Percentiles rank a stretch among this genome's conserved stretches.
phyloP scores from a whole-genome alignment of 768 basidiomycete genomes.

The Lactarius trivialis region DNA sequence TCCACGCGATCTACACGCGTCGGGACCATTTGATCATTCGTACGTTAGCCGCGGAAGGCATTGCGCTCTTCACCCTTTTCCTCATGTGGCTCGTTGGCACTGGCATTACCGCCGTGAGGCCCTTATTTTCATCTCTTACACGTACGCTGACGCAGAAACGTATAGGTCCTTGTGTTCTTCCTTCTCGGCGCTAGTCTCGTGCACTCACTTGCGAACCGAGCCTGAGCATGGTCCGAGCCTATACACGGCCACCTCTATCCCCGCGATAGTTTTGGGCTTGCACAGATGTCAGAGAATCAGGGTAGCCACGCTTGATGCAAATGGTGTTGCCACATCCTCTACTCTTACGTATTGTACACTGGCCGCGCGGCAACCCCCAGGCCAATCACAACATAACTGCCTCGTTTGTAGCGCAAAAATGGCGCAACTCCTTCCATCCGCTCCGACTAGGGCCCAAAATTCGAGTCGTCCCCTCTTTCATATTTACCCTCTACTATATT shows the following conservation, averaged over 20 bases:
- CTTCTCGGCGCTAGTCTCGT: conserved; percentile 27
- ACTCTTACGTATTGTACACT: no score
- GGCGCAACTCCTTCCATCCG: conserved; percentile 5
- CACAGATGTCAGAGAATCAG: conserved; percentile 15
- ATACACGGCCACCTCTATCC: conserved; percentile 16
- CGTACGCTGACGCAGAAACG: background rate
- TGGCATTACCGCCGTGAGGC: conserved; percentile 53
- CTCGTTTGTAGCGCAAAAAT: conserved; percentile 11
- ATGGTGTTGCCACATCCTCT: no score
- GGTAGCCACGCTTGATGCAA: conserved; percentile 4
- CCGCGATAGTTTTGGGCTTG: conserved; percentile 12
- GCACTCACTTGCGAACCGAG: conserved; percentile 19
- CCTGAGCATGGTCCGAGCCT: conserved; percentile 16
- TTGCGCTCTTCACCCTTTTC: conserved; percentile 59
- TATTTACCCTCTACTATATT: background rate
- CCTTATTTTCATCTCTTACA: background rate
- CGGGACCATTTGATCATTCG: conserved; percentile 52
- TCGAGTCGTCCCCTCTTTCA: background rate
- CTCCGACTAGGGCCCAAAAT: background rate
- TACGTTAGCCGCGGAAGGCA: conserved; percentile 55
- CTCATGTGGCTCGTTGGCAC: conserved; percentile 68
- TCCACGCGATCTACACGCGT: conserved; percentile 47
- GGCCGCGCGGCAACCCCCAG: background rate
- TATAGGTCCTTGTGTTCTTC: conserved; percentile 27
- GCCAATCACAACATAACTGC: conserved; percentile 21